Conservation (phyloP, 2,329 filamentous ascomycete species). For the Pseudovirgaria hyperparasitica region DNA sequence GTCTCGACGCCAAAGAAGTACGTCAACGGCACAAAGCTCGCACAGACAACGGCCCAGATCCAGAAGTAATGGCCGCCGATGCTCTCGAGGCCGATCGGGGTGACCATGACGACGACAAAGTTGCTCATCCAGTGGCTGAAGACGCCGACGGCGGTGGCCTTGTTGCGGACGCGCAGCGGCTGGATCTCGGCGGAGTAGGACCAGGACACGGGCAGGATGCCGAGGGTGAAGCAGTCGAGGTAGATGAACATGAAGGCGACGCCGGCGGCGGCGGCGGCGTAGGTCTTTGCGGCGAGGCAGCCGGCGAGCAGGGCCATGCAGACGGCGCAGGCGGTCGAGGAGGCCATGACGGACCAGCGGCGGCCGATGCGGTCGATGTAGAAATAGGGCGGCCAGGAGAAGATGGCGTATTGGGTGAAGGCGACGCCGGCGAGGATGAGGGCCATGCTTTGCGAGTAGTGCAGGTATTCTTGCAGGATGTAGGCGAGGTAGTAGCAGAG, state of each 20-base stretch:
- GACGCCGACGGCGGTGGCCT: constrained; percentile 3
- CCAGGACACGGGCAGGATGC: constrained; percentile 18
- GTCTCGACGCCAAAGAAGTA: constrained; percentile 5
- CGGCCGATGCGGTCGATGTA: constrained; percentile 19
- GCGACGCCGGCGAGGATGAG: constrained; percentile 17
- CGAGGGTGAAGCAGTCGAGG: constrained; percentile 15
- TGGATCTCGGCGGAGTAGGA: constrained; percentile 4
- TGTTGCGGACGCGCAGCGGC: constrained; percentile 3
- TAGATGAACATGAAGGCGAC: constrained; percentile 21
- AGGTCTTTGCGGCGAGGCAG: constrained; percentile 13
- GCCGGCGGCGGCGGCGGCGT: constrained; percentile 15
- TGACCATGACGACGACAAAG: constrained; percentile 3
- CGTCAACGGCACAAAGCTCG: constrained; percentile 3
- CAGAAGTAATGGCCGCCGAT: constrained; percentile 5
- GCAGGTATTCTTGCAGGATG: constrained; percentile 15
- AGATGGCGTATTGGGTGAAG: constrained; percentile 19
- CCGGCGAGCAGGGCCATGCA: constrained; percentile 24
- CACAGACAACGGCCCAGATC: constrained; percentile 4
- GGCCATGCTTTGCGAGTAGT: constrained; percentile 13
- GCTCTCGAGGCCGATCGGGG: constrained; percentile 2
- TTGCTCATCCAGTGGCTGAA: constrained; percentile 2
- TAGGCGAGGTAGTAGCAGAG: constrained; percentile 17
- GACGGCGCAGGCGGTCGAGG: constrained; percentile 17
- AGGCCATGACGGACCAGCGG: constrained; percentile 15
- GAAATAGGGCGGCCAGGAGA: constrained; percentile 18